Conservation (phyloP, 1,284 basidiomycete genomes). For the Trametes sp. region DNA sequence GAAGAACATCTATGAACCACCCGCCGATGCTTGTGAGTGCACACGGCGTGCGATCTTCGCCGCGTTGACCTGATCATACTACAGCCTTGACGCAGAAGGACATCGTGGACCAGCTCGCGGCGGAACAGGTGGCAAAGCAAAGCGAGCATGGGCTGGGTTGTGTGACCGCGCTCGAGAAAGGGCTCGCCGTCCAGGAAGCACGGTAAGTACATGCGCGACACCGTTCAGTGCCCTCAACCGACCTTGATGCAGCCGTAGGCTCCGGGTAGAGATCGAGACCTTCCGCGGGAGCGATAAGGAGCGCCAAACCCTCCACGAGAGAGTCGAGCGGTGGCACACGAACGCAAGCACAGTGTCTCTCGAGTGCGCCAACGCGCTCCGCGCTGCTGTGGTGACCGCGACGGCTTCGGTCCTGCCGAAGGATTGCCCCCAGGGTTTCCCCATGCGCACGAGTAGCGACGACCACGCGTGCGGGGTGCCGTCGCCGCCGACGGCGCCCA, state of each 20-base stretch:
- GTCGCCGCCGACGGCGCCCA: too few relatives aligned
- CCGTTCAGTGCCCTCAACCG: too few relatives aligned
- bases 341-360: background rate
- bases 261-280: background rate
- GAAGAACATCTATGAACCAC: conserved; percentile 8
- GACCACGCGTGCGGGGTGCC: background rate
- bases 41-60: background rate
- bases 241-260: background rate
- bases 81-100: background rate
- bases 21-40: background rate
- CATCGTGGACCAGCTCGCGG: background rate
- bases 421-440: background rate
- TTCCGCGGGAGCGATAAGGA: background rate
- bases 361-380: background rate
- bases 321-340: background rate
- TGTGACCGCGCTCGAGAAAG: background rate
- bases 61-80: background rate
- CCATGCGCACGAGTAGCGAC: background rate
- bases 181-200: background rate
- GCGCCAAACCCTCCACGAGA: background rate
- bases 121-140: background rate
- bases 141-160: background rate
- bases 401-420: background rate
- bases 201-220: background rate
- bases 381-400: background rate